Evolutionary conservation across 441 rosid species (phyloP).

Genomic region (Cnidoscolus chayamansa): DNA sequence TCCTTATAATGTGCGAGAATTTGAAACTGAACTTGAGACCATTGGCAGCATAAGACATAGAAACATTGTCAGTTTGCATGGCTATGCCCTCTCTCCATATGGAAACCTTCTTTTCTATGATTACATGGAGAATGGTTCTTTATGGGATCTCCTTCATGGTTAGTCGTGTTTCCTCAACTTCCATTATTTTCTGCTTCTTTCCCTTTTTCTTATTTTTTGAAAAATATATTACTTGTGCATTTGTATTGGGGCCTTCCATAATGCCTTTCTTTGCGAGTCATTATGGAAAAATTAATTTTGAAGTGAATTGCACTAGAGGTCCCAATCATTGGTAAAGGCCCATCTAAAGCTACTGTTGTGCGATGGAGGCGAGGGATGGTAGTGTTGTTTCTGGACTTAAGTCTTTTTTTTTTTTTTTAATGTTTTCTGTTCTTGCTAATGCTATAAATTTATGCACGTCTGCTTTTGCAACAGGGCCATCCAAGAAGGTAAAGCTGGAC

Average conservation of each 20-base stretch:
- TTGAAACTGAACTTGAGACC: slow-evolving; percentile 92
- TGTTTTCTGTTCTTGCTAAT: not conserved
- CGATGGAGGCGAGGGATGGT: not conserved
- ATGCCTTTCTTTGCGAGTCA: too few relatives aligned
- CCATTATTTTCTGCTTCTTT: not conserved
- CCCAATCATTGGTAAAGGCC: too few relatives aligned
- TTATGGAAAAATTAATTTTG: too few relatives aligned
- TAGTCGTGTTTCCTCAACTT: slow-evolving; percentile 21
- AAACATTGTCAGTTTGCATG: slow-evolving; percentile 86
- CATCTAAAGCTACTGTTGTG: too few relatives aligned
- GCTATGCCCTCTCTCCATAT: slow-evolving; percentile 64
- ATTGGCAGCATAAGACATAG: slow-evolving; percentile 89
- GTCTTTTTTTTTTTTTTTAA: too few relatives aligned
- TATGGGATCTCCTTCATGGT: slow-evolving; percentile 98
- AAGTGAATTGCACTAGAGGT: too few relatives aligned
- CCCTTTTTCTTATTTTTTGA: not conserved
- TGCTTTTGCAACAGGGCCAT: slow-evolving; percentile 41
- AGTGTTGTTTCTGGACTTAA: not conserved
- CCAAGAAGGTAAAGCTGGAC: slow-evolving; percentile 79
- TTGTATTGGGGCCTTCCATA: too few relatives aligned
- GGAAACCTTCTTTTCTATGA: slow-evolving; percentile 97
- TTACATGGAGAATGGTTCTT: slow-evolving; percentile 91
- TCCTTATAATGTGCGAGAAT: slow-evolving; percentile 60
- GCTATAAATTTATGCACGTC: too few relatives aligned
- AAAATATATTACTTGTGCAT: not conserved